These are phyloP conservation scores for Puccinia triticina DNA, from an alignment of 1,284 basidiomycete genomes.

Conservation along the genomic window DNA sequence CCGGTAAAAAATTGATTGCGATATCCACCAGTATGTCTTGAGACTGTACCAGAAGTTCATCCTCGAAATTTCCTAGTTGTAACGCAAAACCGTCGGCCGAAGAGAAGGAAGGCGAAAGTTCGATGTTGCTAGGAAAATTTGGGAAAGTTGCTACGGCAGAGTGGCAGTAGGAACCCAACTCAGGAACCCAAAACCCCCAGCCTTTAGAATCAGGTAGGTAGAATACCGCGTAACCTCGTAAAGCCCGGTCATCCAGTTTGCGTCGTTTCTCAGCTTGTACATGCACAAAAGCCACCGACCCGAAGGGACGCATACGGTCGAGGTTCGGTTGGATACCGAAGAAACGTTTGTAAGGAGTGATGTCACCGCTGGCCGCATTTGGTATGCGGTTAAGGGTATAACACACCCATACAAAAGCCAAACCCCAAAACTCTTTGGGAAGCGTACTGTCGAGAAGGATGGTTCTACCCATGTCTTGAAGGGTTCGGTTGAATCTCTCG, in stretches of 20 bases:
- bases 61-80: too few species aligned
- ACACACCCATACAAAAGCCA: too few species aligned
- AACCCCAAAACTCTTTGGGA: not conserved
- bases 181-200: constrained; percentile 31
- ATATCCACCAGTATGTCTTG: too few species aligned
- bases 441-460: too few species aligned
- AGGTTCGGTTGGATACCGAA: not conserved
- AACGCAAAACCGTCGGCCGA: too few species aligned
- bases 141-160: not conserved
- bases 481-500: too few species aligned
- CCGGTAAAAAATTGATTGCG: too few species aligned
- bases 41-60: too few species aligned
- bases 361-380: not conserved
- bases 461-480: too few species aligned
- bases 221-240: not conserved
- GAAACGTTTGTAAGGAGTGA: constrained; percentile 9
- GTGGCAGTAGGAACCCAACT: not conserved
- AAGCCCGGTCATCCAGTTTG: constrained; percentile 8
- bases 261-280: constrained; percentile 13
- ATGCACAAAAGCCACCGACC: not conserved
- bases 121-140: not conserved
- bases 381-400: constrained; percentile 15
- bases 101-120: too few species aligned
- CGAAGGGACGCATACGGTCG: not conserved
- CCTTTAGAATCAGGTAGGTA: constrained; percentile 20